Evolutionary conservation across 768 basidiomycete species (phyloP), one percentile per base, ranked within the genome.

Genomic region (Boletales sp.): DNA sequence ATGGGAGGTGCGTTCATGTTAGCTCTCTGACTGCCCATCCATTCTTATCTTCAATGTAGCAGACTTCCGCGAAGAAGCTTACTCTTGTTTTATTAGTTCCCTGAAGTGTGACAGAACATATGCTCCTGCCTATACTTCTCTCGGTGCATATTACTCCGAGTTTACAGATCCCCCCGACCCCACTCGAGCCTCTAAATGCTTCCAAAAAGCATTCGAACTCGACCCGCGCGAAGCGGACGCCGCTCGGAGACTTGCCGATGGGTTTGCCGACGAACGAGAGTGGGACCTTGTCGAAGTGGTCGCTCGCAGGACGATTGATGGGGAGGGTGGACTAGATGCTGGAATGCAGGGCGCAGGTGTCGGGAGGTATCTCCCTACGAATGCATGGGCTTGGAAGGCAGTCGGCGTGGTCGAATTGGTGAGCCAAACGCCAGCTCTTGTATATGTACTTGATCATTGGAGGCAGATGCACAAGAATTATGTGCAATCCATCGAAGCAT

Each of bases 321-420:
- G 92, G 15, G 94, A 97, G 73, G 92, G 92, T 30, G 91, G 89
- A 9, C 60, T 84, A 21, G 78, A 81, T 55, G 82, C 79, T 19
- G 84, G 76, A 12, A 70, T 79, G 43, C 75, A 70, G 56, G 64
- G 64, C 11, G 64, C 63, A 4, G 66, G 69, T n/a, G 63, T 71
- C 5, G 63, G 67, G 3, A 73, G 80, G 57, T 84, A 84, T 63
- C 73, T 82, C 38, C 86, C 90, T 0, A 83, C 82, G 34, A 94
- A 95, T 59, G 80, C 86, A 8, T 99, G 96, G 96, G 96, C 96
- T 4, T 99, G 95, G 94, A 97, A 96, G 69, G 94, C 94, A 18
- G 70, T 92, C 33, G 96, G 93, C 1, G 82, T 91, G 1, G 94
- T 94, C 2, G 93, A 94, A 65, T 71, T 94, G 70, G 95, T 94